Conservation (phyloP, 2,329 filamentous ascomycete species). For the Parastagonospora avenae region DNA sequence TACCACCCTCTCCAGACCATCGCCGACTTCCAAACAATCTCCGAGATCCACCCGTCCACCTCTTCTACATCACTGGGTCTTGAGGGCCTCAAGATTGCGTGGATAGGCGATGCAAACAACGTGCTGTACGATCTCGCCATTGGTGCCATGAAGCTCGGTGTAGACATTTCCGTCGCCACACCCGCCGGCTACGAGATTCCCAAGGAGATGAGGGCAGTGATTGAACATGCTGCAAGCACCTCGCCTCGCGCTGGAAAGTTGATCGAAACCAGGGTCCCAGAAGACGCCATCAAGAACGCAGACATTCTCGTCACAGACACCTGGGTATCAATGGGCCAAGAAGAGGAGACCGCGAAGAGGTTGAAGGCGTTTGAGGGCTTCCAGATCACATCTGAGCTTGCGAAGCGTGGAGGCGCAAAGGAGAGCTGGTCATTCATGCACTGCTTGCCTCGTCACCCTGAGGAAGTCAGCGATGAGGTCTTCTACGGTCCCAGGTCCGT, state of each 20-base stretch:
- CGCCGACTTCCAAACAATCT: slow-evolving; percentile 89
- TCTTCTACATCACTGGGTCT: slow-evolving; percentile 65
- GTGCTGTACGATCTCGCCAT: slow-evolving; percentile 94
- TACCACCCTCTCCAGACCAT: slow-evolving; percentile 95
- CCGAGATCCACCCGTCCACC: slow-evolving; percentile 71
- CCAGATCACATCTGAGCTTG: slow-evolving; percentile 87
- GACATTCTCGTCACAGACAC: slow-evolving; percentile 95
- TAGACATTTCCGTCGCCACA: slow-evolving; percentile 85
- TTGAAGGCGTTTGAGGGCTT: slow-evolving; percentile 85
- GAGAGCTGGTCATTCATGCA: slow-evolving; percentile 98
- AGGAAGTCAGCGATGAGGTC: slow-evolving; percentile 93
- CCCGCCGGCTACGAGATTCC: slow-evolving; percentile 86
- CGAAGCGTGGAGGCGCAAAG: slow-evolving; percentile 83
- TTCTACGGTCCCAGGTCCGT: slow-evolving; percentile 87
- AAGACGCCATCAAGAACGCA: slow-evolving; percentile 82
- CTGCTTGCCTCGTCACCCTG: slow-evolving; percentile 86
- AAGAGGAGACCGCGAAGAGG: slow-evolving; percentile 78
- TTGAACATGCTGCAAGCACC: slow-evolving; percentile 65
- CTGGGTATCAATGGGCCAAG: slow-evolving; percentile 98
- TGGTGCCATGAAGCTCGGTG: slow-evolving; percentile 82
- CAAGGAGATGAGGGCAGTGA: slow-evolving; percentile 71
- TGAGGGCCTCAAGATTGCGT: slow-evolving; percentile 86
- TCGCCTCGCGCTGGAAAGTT: slow-evolving; percentile 68
- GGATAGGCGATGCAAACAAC: slow-evolving; percentile 97
- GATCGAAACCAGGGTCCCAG: slow-evolving; percentile 76